Evolutionary conservation across 768 basidiomycete species (phyloP), one percentile per base, ranked within the genome.

Genomic region (Boletus tylopilopsis): DNA sequence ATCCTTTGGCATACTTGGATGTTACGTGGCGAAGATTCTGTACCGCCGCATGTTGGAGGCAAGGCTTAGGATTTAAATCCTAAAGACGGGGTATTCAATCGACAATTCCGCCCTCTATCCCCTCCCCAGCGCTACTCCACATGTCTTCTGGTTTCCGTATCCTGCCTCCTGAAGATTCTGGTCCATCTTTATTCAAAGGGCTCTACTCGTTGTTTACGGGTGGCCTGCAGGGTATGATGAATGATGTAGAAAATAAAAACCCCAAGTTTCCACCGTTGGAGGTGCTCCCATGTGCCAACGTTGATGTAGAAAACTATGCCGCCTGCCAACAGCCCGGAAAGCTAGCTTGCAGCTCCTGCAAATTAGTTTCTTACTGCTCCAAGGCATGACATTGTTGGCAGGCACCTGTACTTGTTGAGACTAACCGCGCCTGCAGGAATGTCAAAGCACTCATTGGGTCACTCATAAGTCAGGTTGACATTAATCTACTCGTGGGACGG

Each of bases 321-420:
- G 45, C 21, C 19, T 75, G 73, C 49, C 38, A 55, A 13, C 62
- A 68, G 0, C 61, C 56, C 10, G 74, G 73, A 5, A 68, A 55
- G 15, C 49, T 56, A 24, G 45, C 63, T 10, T 67, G 65, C 38
- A 49, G 58, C 25, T 46, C 55, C 19, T 76, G 75, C 55, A 68
- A 53, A 42, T 55, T 76, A 15, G 74, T 76, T 2, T 70, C 69
- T 18, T 77, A 77, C 51, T 77, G 76, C 54, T 77, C 76, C 9
- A 71, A 62, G 51, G 64, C 57, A 40, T 32, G 39, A 7, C 1
- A 19, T 11, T 19, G 2, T 51, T 23, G 29, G 40, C 6, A 29
- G 12, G 11, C 8, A 16, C 21, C 9, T 12, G 19, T 18, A 2
- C 22, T 23, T 12, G 18, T n/a, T 47, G 13, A 38, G 6, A 16